Conservation (phyloP, 2,329 filamentous ascomycete genomes). For the Corniculantispora saksenae region DNA sequence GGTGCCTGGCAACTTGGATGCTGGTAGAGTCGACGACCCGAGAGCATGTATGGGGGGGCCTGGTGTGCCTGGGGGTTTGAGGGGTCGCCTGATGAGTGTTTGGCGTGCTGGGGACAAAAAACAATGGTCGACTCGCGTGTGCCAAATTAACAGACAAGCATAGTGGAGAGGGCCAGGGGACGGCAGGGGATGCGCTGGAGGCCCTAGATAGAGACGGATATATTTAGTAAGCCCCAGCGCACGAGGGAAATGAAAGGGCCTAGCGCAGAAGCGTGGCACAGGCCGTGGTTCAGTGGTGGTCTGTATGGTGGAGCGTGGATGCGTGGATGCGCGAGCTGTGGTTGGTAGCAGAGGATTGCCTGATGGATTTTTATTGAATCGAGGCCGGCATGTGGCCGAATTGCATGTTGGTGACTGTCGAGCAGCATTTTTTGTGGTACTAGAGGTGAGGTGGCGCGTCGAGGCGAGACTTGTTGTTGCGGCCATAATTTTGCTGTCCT, state of each 20-base stretch:
- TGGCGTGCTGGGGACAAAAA: neutral
- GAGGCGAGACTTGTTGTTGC: too few relatives aligned
- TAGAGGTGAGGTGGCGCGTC: too few relatives aligned
- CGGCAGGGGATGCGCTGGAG: neutral
- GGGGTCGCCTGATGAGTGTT: too few relatives aligned
- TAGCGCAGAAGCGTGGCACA: neutral
- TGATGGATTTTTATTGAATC: neutral
- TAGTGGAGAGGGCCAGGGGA: neutral
- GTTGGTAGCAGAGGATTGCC: neutral
- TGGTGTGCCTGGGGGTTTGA: too few relatives aligned
- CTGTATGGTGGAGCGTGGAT: neutral
- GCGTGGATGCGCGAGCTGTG: neutral
- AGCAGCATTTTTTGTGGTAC: neutral
- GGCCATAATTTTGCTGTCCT: too few relatives aligned
- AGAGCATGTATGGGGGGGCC: too few relatives aligned
- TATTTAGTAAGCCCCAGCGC: constrained; percentile 15
- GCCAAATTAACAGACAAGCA: neutral
- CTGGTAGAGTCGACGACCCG: too few relatives aligned
- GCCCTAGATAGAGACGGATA: constrained; percentile 3
- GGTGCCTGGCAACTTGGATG: too few relatives aligned
- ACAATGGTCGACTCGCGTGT: constrained; percentile 9
- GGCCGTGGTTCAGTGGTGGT: neutral
- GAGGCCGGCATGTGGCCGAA: neutral
- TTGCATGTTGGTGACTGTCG: neutral
- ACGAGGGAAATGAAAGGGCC: constrained; percentile 17